phyloP scores from a whole-genome alignment of 345 rosid genomes.

The Hevea brasiliensis region DNA sequence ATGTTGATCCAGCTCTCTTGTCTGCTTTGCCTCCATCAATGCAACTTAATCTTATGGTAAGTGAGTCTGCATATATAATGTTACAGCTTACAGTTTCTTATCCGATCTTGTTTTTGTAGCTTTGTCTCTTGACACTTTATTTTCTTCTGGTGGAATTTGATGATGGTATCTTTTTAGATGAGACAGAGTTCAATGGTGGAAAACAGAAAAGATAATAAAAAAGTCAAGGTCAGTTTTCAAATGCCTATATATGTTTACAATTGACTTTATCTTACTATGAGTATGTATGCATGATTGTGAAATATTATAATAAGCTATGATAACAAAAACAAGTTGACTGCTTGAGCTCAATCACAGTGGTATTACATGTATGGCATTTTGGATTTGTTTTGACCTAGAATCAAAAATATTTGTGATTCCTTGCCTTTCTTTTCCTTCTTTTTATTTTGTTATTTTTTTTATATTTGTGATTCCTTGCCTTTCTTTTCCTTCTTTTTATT shows the following conservation, averaged over 20 bases:
- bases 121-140: background rate
- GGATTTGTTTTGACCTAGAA: background rate
- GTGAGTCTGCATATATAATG: background rate
- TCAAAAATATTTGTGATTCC: background rate
- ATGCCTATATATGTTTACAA: background rate
- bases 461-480: background rate
- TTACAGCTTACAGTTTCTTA: background rate
- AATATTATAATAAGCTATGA: background rate
- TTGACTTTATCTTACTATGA: background rate
- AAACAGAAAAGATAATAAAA: slow-evolving; percentile 86
- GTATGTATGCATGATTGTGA: background rate
- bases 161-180: slow-evolving; percentile 50
- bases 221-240: slow-evolving; percentile 62
- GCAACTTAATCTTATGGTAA: slow-evolving; percentile 60
- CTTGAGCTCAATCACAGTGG: background rate
- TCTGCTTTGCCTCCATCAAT: slow-evolving; percentile 81
- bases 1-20: slow-evolving; percentile 75
- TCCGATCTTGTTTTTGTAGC: slow-evolving; percentile 4
- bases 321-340: background rate
- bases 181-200: slow-evolving; percentile 87
- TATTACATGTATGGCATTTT: background rate
- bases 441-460: too few relatives aligned
- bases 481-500: too few relatives aligned
- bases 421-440: background rate
- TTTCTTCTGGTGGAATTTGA: slow-evolving; percentile 11